These are phyloP conservation scores for Fusarium siculi DNA, from an alignment of 2,329 filamentous ascomycete genomes.

Conservation along the genomic window DNA sequence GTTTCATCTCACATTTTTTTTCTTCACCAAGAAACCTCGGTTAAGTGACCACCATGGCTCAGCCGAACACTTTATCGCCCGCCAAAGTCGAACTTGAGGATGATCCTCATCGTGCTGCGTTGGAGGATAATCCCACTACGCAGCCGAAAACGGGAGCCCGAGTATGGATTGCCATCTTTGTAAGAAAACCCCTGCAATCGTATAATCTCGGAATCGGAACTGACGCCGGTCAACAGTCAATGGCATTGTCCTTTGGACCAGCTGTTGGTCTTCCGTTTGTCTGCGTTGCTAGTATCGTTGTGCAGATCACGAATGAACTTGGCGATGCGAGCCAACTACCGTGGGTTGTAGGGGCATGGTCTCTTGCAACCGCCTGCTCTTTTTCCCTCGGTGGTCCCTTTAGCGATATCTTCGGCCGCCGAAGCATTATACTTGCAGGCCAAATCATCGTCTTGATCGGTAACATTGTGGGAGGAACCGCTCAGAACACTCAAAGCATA, in stretches of 20 bases:
- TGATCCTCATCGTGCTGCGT: slow-evolving; percentile 18
- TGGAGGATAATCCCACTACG: slow-evolving; percentile 9
- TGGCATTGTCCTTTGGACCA: slow-evolving; percentile 16
- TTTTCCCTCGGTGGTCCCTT: slow-evolving; percentile 23
- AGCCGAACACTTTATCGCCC: not conserved
- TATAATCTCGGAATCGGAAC: not conserved
- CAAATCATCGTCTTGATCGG: slow-evolving; percentile 6
- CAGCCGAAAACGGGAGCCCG: not conserved
- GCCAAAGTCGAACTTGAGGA: slow-evolving; percentile 9
- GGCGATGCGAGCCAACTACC: not conserved
- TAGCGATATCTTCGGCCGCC: slow-evolving; percentile 11
- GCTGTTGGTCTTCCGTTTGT: slow-evolving; percentile 6
- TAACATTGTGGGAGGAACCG: slow-evolving; percentile 14
- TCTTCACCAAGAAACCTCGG: not conserved
- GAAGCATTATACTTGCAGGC: slow-evolving; percentile 6
- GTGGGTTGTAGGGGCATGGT: slow-evolving; percentile 22
- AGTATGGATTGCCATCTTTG: slow-evolving; percentile 14
- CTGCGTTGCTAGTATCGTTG: not conserved
- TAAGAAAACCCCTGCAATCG: not conserved
- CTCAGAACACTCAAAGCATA: not conserved
- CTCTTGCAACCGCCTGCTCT: slow-evolving; percentile 2
- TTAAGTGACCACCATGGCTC: not conserved
- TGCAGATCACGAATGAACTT: slow-evolving; percentile 9
- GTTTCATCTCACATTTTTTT: not conserved
- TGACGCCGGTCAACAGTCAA: not conserved